Evolutionary conservation across 2,329 filamentous ascomycete genomes (phyloP), one percentile per base, ranked within the genome.

Genomic region (Ascochyta koolunga): DNA sequence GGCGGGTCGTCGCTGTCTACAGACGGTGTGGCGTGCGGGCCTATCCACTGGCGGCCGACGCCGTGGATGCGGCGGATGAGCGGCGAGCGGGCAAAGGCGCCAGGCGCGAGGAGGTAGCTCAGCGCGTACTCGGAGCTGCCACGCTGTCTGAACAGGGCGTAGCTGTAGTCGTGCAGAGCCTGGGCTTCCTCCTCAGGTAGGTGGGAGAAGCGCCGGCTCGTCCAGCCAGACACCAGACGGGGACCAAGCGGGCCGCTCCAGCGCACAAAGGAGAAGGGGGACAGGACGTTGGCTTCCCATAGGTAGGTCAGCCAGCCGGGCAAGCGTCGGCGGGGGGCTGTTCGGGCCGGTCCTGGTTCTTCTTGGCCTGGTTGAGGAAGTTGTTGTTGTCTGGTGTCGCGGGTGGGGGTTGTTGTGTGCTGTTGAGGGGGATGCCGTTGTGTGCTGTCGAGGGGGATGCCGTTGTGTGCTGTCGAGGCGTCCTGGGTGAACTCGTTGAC

Each of bases 111-210:
- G 45, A 99, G 86, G 69, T 98, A 97, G 0, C 91, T 87, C 0
- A 99, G 83, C 0, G 90, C 93, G 71, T 98, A 99, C 74, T 99
- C 95, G 49, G 93, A 93, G 66, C 90, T 95, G 31, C 95, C 95
- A 16, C 89, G 86, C 73, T 96, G 91, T 54, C 90, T 88, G 81
- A 99, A 99, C 35, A 99, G 87, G 9, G 90, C 90, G 76, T 98
- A 99, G 19, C 91, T 88, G 76, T 99, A 99, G 69, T 93, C 88
- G 76, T 99, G 95, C 3, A 99, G 83, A 0, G 90, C 89, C 63
- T 91, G 85, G 5, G 90, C 87, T 77, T 99, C 93, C 4, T 86
- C 85, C 0, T 82, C 73, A 0, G 92, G 93, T 0, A 99, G 82
- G 70, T 96, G 92, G 39, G 90, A 91, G 78, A 99, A 99, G 31